Percentiles rank a stretch among this genome's conserved stretches.
Conservation (phyloP, 345 rosid species). For the Salix arbutifolia region DNA sequence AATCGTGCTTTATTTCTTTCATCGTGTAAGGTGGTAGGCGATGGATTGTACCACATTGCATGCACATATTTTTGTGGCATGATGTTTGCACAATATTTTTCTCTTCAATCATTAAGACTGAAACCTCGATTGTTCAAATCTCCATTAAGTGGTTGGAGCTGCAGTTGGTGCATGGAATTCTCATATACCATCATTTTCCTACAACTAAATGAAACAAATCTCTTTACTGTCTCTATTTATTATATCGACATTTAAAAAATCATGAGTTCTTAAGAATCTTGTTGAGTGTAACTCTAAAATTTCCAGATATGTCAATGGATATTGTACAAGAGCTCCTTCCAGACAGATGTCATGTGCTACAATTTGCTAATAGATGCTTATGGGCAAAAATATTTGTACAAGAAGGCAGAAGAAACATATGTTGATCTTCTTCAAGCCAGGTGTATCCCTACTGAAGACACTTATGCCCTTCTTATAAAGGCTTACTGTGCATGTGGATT, state of each 20-base stretch:
- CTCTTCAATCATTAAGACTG: too few species aligned
- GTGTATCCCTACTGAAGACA: slow-evolving; percentile 82
- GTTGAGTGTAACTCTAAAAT: slow-evolving; percentile 4
- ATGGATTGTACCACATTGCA: neutral
- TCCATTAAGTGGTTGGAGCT: too few species aligned
- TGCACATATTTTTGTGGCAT: neutral
- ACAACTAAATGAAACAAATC: neutral
- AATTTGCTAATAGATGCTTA: slow-evolving; percentile 87
- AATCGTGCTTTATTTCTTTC: neutral
- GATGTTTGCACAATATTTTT: too few species aligned
- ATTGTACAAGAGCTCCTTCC: slow-evolving; percentile 70
- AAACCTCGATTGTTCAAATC: too few species aligned
- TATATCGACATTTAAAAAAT: neutral
- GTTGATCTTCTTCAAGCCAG: slow-evolving; percentile 69
- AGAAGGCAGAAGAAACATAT: slow-evolving; percentile 67
- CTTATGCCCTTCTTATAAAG: slow-evolving; percentile 80
- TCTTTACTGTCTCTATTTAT: neutral
- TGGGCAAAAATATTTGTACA: slow-evolving; percentile 57
- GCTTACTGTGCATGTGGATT: slow-evolving; percentile 63
- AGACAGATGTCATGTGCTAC: slow-evolving; percentile 78
- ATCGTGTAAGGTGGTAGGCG: too few species aligned
- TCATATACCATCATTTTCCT: too few species aligned
- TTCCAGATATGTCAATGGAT: slow-evolving; percentile 84
- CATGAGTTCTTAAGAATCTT: neutral
- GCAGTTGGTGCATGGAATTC: too few species aligned